phyloP scores from a whole-genome alignment of 208 protist species.

The Leishmania amazonensis region DNA sequence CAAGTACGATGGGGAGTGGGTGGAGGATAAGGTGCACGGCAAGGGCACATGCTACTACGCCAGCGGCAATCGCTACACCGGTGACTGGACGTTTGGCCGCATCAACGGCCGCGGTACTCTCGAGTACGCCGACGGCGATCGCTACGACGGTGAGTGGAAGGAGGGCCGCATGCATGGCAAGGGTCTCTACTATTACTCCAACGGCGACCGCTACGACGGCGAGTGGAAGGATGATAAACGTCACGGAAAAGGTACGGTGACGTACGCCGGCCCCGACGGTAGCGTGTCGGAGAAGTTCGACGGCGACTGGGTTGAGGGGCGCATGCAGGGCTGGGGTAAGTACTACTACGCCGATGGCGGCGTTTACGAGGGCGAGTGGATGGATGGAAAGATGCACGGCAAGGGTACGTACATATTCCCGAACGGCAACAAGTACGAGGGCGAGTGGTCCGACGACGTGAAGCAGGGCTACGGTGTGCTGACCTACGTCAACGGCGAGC shows the following conservation, averaged over 20 bases:
- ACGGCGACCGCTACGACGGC: slow-evolving; percentile 92
- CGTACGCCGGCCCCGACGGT: slow-evolving; percentile 92
- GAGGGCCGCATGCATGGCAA: slow-evolving; percentile 94
- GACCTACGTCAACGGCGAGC: slow-evolving; percentile 89
- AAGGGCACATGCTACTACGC: slow-evolving; percentile 93
- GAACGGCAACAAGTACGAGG: slow-evolving; percentile 96
- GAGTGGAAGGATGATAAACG: slow-evolving; percentile 94
- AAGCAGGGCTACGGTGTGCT: slow-evolving; percentile 93
- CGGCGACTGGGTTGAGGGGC: slow-evolving; percentile 93
- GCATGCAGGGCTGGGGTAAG: slow-evolving; percentile 95
- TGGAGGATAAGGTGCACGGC: slow-evolving; percentile 95
- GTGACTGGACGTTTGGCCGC: slow-evolving; percentile 90
- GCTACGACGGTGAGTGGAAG: slow-evolving; percentile 93
- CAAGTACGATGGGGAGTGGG: slow-evolving; percentile 93
- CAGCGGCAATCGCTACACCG: slow-evolving; percentile 89
- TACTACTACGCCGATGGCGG: slow-evolving; percentile 95
- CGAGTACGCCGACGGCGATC: slow-evolving; percentile 92
- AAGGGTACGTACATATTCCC: slow-evolving; percentile 93
- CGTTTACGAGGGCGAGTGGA: slow-evolving; percentile 92
- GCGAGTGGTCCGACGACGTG: slow-evolving; percentile 93
- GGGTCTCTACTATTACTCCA: slow-evolving; percentile 90
- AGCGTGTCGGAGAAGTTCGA: slow-evolving; percentile 94
- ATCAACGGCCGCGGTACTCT: slow-evolving; percentile 92
- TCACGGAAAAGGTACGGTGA: slow-evolving; percentile 91
- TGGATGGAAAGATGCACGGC: slow-evolving; percentile 92